Base-by-base conservation (phyloP, 2,329 filamentous ascomycete species). In the Metarhizium humberi region DNA sequence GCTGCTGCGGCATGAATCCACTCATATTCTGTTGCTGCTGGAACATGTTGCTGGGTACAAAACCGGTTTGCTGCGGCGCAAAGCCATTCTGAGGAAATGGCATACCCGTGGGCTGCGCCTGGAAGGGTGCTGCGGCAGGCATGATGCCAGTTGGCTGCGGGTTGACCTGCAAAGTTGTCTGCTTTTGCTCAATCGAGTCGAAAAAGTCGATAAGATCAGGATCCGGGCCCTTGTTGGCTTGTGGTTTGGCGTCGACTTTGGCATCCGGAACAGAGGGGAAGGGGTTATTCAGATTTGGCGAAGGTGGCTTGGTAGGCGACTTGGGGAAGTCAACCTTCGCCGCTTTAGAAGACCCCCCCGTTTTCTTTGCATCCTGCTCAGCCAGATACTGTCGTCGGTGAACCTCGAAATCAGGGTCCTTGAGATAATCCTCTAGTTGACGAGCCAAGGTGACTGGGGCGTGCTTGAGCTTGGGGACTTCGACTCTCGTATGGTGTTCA, bases 381-480 rank as follows among this genome's bases (percentile, higher is more conserved):
- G 90, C 88, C 52, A 97, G 74, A 66, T 96, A 99, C 68, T 99
- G 94, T 62, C 91, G 80, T 58, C 94, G 82, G 63, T 97, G 94
- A 55, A 92, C 81, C 63, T 99, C 94, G 64, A 99, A 99, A 69
- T 99, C 94, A 3, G 90, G 85, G 65, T 99, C 94, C 59, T 92
- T 86, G 49, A 99, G 76, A 67, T 99, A 97, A 62, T 99, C 94
- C 69, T 97, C 91, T 30, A 99, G 79, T 55, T 95, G 90, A 30
- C 86, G 86, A 16, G 90, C 89, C 53, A 99, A 73, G 66, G 94
- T 95, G 1, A 95, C 92, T 1, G 94, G 95, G 6, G 94, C 94
- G 69, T 99, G 94, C 74, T 96, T 97, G 61, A 99, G 80, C 74
- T 96, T 96, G 10, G 94, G 94, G 7, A 99, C 95, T 66, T 96